Evolutionary conservation across 2,329 filamentous ascomycete genomes (phyloP), one percentile per base, ranked within the genome.

Genomic region (Alternaria atra): DNA sequence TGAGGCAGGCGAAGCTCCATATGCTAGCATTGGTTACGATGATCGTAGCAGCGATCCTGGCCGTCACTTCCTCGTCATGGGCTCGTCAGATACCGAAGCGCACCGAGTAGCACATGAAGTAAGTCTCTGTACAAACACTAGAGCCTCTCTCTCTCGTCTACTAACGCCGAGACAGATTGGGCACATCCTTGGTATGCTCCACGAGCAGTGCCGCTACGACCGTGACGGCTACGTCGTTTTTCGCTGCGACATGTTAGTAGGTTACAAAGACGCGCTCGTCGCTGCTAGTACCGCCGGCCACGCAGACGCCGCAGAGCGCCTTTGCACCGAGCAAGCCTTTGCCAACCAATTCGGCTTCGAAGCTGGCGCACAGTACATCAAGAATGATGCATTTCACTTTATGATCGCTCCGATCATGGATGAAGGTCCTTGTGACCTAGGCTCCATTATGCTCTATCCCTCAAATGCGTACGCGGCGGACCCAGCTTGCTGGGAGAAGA

Each of bases 361-460:
- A 29, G 29, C 20, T 25, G 47, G 47, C 9, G n/a, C 47, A 3
- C 34, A 39, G 25, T 58, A 52, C 30, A 52, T 37, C 39, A 58
- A 52, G 17, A 37, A 46, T n/a, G 44, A 34, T n/a, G 25, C 30
- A 7, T 43, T 32, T n/a, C 12, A 12, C 6, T 12, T 20, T 12
- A 20, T 53, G 17, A 7, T 7, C 9, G 23, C 25, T 8, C 29
- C 44, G 5, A 20, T 29, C 23, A 32, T 42, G n/a, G 56, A 50
- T 32, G 48, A 47, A 0, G 52, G 44, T 5, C 5, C 37, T 3
- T 60, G 52, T 20, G 52, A 60, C 23, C 39, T 30, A 9, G 34
- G 15, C 9, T 59, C 51, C 32, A 55, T 59, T 40, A 59, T 59
- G 56, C 25, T 59, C 3, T 59, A 59, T 42, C 56, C 56, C 1